Conservation (phyloP, 768 basidiomycete genomes). For the Auriscalpium microsporum region DNA sequence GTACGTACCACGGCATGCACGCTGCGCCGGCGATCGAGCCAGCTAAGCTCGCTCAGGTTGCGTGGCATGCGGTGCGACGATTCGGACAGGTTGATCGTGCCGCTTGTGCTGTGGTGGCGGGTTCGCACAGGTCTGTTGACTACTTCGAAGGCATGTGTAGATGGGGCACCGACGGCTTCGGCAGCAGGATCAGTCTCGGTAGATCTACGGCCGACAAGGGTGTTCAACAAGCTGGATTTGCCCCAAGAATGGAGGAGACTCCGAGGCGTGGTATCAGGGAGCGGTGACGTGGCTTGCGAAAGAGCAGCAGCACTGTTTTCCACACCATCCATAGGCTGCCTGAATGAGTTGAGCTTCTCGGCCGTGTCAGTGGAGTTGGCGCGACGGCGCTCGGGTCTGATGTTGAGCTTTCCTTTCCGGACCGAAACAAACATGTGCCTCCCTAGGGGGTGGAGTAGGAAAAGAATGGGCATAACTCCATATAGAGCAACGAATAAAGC, state of each 20-base stretch:
- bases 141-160: conserved; percentile 37
- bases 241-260: conserved; percentile 30
- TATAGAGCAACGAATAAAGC: conserved; percentile 59
- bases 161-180: conserved; percentile 15
- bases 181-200: conserved; percentile 27
- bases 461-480: conserved; percentile 36
- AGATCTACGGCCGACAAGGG: conserved; percentile 29
- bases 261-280: conserved; percentile 21
- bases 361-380: conserved; percentile 31
- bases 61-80: conserved; percentile 36
- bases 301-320: conserved; percentile 16
- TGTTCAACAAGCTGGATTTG: conserved; percentile 28
- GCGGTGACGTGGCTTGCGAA: conserved; percentile 23
- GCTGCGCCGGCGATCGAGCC: conserved; percentile 69
- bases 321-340: neutral
- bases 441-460: conserved; percentile 21
- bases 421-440: conserved; percentile 2
- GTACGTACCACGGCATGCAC: conserved; percentile 57
- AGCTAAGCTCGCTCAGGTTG: conserved; percentile 66
- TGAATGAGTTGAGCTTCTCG: conserved; percentile 29
- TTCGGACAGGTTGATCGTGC: conserved; percentile 29
- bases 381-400: conserved; percentile 16
- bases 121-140: conserved; percentile 40
- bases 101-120: conserved; percentile 44
- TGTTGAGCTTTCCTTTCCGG: conserved; percentile 2